Conservation (phyloP, 2,329 filamentous ascomycete genomes). For the Sordariomycetes sp. region DNA sequence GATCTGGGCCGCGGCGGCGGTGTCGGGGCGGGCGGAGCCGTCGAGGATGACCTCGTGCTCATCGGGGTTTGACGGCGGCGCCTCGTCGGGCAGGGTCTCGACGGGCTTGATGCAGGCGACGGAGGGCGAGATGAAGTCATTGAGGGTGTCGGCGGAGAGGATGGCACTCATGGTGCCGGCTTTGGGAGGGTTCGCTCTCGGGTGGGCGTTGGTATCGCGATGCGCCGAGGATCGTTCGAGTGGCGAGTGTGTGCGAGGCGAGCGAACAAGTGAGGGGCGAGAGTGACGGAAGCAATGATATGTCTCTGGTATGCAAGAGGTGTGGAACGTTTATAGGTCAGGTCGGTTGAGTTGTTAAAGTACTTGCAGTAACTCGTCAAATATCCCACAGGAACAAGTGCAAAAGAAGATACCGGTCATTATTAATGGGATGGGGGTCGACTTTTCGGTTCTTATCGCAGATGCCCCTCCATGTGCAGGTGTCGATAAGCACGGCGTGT, state of each 20-base stretch:
- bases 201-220: neutral
- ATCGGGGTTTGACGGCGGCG: slow-evolving; percentile 25
- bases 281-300: too few relatives aligned
- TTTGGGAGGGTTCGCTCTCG: neutral
- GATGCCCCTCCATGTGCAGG: neutral
- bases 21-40: slow-evolving; percentile 50
- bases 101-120: slow-evolving; percentile 98
- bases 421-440: neutral
- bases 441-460: neutral
- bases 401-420: neutral
- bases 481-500: neutral
- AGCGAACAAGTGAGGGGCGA: too few relatives aligned
- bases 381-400: too few relatives aligned
- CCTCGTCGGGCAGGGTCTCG: slow-evolving; percentile 64
- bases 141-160: slow-evolving; percentile 89
- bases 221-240: neutral
- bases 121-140: slow-evolving; percentile 97
- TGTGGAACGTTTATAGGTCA: too few relatives aligned
- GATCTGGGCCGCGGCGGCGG: slow-evolving; percentile 67
- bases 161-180: slow-evolving; percentile 76
- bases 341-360: too few relatives aligned
- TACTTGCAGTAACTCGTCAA: too few relatives aligned
- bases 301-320: too few relatives aligned
- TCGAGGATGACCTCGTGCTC: slow-evolving; percentile 89
- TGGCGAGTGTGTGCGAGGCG: neutral